A percentile compares a stretch with the other conserved stretches of the same genome.
These are phyloP conservation scores for Malus domestica DNA, from an alignment of 306 rosid species.

Conservation along the genomic window DNA sequence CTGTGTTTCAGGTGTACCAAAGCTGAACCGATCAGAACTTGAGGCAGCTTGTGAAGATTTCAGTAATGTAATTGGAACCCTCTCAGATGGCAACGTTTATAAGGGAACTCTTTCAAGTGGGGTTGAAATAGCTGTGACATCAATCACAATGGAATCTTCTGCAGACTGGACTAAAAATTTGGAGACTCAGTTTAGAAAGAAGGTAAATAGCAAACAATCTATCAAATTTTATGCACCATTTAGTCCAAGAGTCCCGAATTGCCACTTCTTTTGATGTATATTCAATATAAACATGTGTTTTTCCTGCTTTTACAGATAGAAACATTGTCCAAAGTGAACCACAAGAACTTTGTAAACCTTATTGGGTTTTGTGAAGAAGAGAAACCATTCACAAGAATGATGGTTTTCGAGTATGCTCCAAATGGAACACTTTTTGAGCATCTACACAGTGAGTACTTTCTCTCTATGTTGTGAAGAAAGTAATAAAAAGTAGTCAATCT, in stretches of 20 bases:
- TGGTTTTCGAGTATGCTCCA: constrained; percentile 97
- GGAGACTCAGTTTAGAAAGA: constrained; percentile 62
- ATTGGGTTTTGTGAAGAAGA: constrained; percentile 82
- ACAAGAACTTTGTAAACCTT: constrained; percentile 82
- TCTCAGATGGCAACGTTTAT: constrained; percentile 54
- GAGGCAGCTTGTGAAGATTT: constrained; percentile 90
- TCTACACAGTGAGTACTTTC: constrained; percentile 61
- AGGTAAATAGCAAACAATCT: constrained; percentile 40
- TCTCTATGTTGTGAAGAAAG: not conserved
- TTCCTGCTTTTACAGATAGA: constrained; percentile 45
- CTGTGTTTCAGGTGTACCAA: constrained; percentile 68
- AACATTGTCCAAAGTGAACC: constrained; percentile 69
- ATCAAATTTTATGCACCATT: not conserved
- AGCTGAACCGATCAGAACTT: constrained; percentile 64
- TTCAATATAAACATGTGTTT: not conserved
- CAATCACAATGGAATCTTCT: constrained; percentile 40
- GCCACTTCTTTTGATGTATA: not conserved
- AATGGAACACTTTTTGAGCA: constrained; percentile 92
- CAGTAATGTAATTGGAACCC: constrained; percentile 74
- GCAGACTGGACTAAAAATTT: constrained; percentile 56
- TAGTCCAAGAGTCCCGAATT: constrained; percentile 3
- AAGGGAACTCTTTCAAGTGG: constrained; percentile 94
- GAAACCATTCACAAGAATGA: constrained; percentile 84
- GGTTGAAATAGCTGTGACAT: constrained; percentile 88
- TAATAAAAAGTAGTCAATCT: not conserved